Base-by-base conservation (phyloP, 768 basidiomycete species). In the Phanerochaete sordida region DNA sequence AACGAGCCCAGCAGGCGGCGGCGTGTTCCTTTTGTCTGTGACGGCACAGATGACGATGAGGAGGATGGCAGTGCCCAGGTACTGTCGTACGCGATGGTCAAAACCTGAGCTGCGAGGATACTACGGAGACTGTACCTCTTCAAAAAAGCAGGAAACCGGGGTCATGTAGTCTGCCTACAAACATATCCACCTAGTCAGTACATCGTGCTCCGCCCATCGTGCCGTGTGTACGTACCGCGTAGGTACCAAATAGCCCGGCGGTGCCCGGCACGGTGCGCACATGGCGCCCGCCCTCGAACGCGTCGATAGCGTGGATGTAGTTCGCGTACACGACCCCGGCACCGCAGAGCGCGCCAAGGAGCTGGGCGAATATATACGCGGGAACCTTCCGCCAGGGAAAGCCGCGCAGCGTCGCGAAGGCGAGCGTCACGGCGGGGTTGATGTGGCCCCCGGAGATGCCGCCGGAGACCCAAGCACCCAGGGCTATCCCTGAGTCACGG, bases 341-440 rank as follows among this genome's bases (percentile, higher is more conserved):
- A n/a, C 86, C 88, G 50, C 80, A 75, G 37, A 87, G 65, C 2
- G 72, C 87, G 26, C 88, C 88, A 48, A 89, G 67, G 19, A 86
- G 58, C 69, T 90, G 88, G 0, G 85, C 80, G 47, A 83, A 65
- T 50, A 88, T 80, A 68, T 85, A 91, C 28, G 66, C 77, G 0
- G 91, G 91, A 0, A 91, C 91, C 69, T 93, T 93, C 62, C 78
- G 79, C 87, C 88, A 88, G 0, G 91, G 89, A 71, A 93, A 93
- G 50, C 78, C 80, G 62, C 91, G 84, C 69, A 85, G 84, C 3
- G 82, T 75, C 3, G 88, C 88, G 51, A 91, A 68, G 13, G 84
- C 79, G 48, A 93, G 70, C 15, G 91, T 93, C 23, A 92, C 74
- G 4, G 75, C 73, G 23, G 75, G 75, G 54, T 76, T 76, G 58